These are phyloP conservation scores for Paramecium primaurelia DNA, from an alignment of 73 alveolate genomes.

Conservation along the genomic window DNA sequence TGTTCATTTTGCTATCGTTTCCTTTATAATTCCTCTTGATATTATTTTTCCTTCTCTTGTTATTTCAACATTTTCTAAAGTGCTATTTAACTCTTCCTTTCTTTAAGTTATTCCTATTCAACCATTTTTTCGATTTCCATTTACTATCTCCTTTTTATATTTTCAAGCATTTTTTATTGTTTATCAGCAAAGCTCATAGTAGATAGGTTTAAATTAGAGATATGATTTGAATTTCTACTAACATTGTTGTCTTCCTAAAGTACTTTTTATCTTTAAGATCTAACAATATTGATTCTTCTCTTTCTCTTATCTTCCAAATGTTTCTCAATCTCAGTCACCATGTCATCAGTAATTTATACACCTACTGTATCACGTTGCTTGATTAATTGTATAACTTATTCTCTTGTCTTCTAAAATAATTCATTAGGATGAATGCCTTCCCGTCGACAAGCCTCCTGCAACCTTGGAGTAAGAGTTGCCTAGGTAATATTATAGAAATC, in stretches of 20 bases:
- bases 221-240: neutral
- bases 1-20: neutral
- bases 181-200: slow-evolving; percentile 46
- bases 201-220: neutral
- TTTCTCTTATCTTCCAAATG: slow-evolving; percentile 34
- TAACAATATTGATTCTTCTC: neutral
- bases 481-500: neutral
- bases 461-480: slow-evolving; percentile 30
- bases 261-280: slow-evolving; percentile 5
- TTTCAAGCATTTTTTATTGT: slow-evolving; percentile 33
- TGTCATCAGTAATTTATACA: neutral
- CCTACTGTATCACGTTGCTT: neutral
- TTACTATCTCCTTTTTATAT: slow-evolving; percentile 34
- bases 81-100: neutral
- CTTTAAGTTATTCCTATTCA: slow-evolving; percentile 32
- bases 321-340: neutral
- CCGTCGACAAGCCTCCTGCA: slow-evolving; percentile 26
- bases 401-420: neutral
- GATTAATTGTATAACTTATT: neutral
- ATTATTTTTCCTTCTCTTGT: neutral
- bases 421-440: slow-evolving; percentile 26
- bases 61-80: slow-evolving; percentile 21
- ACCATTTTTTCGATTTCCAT: slow-evolving; percentile 42
- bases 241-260: neutral
- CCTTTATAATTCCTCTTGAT: neutral